A percentile compares a stretch with the other conserved stretches of the same genome.
Conservation (phyloP, 495 filamentous ascomycete species). For the Penicillium fimorum region DNA sequence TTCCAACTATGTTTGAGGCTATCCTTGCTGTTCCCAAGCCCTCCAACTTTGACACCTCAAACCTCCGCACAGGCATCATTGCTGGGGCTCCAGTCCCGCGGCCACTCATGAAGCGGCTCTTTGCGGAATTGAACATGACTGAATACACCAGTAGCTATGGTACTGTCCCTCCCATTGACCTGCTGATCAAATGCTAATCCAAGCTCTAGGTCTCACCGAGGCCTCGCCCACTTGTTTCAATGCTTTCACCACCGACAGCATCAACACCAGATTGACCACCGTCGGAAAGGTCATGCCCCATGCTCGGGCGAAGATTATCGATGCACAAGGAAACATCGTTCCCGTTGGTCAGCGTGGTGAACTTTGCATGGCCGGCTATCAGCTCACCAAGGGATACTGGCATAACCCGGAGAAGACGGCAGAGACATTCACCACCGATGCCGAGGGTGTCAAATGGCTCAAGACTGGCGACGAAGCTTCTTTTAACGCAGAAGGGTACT, state of each 20-base stretch:
- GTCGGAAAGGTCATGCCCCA: conserved; percentile 69
- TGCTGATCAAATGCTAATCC: background rate
- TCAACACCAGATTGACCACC: conserved; percentile 57
- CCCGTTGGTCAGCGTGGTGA: conserved; percentile 60
- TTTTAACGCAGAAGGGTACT: conserved; percentile 63
- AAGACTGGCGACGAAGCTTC: conserved; percentile 69
- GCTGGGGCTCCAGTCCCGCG: conserved; percentile 66
- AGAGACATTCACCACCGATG: conserved; percentile 59
- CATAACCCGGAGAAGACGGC: conserved; percentile 66
- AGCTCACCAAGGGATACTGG: conserved; percentile 69
- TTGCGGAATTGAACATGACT: conserved; percentile 60
- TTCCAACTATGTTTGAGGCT: conserved; percentile 71
- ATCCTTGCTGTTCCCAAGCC: conserved; percentile 56
- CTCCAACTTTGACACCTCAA: conserved; percentile 43
- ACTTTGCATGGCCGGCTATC: conserved; percentile 67
- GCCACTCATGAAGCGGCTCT: conserved; percentile 61
- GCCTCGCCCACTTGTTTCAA: conserved; percentile 71
- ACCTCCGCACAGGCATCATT: conserved; percentile 64
- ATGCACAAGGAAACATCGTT: conserved; percentile 55
- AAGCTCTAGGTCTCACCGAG: conserved; percentile 57
- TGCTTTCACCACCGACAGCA: conserved; percentile 62
- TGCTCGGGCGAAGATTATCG: conserved; percentile 65
- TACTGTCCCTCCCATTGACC: conserved; percentile 5
- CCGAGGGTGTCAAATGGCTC: conserved; percentile 60
- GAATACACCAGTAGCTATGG: conserved; percentile 69